A percentile compares a stretch with the other conserved stretches of the same genome.
Evolutionary conservation across 164 flowering plant species (phyloP).

Genomic region (Houttuynia cordata): DNA sequence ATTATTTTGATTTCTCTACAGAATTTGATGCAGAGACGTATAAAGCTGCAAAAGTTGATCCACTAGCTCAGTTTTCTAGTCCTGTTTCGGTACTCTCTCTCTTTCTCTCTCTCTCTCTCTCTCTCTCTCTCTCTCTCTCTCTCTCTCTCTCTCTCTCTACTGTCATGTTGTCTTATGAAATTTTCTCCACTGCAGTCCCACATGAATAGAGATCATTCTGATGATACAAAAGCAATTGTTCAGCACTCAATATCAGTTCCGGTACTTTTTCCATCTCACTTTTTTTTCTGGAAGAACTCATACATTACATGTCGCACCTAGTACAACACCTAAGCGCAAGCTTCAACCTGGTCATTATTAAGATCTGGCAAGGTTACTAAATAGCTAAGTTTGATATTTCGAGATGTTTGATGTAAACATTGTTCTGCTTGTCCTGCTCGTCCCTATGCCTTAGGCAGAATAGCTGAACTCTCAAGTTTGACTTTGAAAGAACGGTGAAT

Average conservation of each 20-base stretch:
- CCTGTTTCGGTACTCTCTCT: slow-evolving; percentile 57
- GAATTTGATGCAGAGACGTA: slow-evolving; percentile 59
- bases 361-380: no score
- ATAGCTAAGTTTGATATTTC: no score
- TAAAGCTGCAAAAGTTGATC: slow-evolving; percentile 72
- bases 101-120: background rate
- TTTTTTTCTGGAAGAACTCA: background rate
- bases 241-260: slow-evolving; percentile 63
- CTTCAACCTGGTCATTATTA: no score
- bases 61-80: slow-evolving; percentile 71
- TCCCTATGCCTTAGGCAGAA: no score
- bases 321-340: background rate
- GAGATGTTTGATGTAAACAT: no score
- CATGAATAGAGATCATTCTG: slow-evolving; percentile 92
- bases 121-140: background rate
- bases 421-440: no score
- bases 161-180: no score
- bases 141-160: background rate
- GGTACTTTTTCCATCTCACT: slow-evolving; percentile 26
- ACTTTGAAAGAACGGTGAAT: no score
- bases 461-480: no score
- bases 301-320: background rate
- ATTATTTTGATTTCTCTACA: slow-evolving; percentile 14
- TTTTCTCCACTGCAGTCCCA: slow-evolving; percentile 44
- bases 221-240: slow-evolving; percentile 81